Evolutionary conservation across 2,329 filamentous ascomycete genomes (phyloP).

Genomic region (Penicillium olsonii): DNA sequence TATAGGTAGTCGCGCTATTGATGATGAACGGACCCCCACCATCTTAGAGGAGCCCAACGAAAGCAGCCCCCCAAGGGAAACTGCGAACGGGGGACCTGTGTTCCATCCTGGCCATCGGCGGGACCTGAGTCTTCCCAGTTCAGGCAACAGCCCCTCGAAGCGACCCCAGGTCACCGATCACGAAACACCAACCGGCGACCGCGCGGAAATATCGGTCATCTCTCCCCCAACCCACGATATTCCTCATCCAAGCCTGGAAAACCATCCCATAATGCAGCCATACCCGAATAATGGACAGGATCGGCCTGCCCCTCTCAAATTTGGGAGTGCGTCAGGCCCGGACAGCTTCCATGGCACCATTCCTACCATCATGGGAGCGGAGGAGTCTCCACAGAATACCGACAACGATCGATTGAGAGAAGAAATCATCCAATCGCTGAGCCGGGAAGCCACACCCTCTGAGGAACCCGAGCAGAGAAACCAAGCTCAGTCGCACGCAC

Average conservation of each 20-base stretch:
- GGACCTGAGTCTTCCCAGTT: conserved; percentile 60
- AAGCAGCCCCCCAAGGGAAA: conserved; percentile 23
- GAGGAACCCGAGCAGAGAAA: conserved; percentile 28
- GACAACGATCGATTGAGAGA: conserved; percentile 48
- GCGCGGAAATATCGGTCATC: conserved; percentile 46
- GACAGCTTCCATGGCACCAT: conserved; percentile 23
- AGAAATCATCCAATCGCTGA: conserved; percentile 52
- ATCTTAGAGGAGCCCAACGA: conserved; percentile 57
- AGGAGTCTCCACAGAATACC: conserved; percentile 39
- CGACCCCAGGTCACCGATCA: conserved; percentile 55
- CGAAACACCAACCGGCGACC: conserved; percentile 43
- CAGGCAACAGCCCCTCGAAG: conserved; percentile 62
- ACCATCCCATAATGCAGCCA: conserved; percentile 8
- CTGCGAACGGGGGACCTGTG: conserved; percentile 29
- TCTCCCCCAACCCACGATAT: conserved; percentile 28
- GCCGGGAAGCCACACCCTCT: conserved; percentile 38
- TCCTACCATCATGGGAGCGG: conserved; percentile 38
- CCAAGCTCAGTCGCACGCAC: conserved; percentile 19
- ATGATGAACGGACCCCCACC: conserved; percentile 50
- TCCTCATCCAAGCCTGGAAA: conserved; percentile 9
- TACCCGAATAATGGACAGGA: conserved; percentile 14
- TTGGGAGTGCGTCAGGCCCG: conserved; percentile 25
- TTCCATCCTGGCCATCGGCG: conserved; percentile 59
- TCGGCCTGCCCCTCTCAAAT: conserved; percentile 37
- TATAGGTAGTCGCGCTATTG: conserved; percentile 49